Conservation (phyloP, 139 green algal species). For the Haematococcus sp. region DNA sequence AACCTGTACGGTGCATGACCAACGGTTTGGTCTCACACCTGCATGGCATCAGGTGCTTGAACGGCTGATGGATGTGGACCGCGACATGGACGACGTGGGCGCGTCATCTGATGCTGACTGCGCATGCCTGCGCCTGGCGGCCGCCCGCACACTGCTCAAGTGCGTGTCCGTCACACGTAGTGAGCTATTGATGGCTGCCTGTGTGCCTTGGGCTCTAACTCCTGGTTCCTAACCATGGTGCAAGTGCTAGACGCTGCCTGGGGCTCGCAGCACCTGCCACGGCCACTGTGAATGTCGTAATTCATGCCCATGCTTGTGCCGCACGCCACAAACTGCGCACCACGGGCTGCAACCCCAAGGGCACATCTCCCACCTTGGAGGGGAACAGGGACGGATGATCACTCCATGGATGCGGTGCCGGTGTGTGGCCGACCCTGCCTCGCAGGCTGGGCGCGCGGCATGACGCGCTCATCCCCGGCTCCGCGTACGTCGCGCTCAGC, state of each 20-base stretch:
- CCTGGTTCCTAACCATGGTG: too few relatives aligned
- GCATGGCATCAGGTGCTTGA: constrained; percentile 28
- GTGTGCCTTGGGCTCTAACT: too few relatives aligned
- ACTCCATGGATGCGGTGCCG: not conserved
- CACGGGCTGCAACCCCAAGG: too few relatives aligned
- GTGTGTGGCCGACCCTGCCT: not conserved
- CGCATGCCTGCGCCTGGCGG: constrained; percentile 52
- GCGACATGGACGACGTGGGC: constrained; percentile 16
- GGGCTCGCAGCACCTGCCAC: too few relatives aligned
- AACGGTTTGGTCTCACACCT: too few relatives aligned
- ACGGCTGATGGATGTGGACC: constrained; percentile 36
- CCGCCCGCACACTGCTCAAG: constrained; percentile 40
- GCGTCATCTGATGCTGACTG: constrained; percentile 20
- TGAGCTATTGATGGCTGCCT: too few relatives aligned
- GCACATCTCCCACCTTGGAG: too few relatives aligned
- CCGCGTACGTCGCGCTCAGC: constrained; percentile 49
- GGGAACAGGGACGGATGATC: too few relatives aligned
- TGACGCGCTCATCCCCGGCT: constrained; percentile 40
- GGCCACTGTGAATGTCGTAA: too few relatives aligned
- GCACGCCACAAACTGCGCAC: too few relatives aligned
- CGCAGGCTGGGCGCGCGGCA: constrained; percentile 59
- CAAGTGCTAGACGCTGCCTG: too few relatives aligned
- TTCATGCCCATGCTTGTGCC: too few relatives aligned
- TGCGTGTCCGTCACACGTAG: not conserved
- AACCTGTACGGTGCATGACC: not conserved